phyloP scores from a whole-genome alignment of 331 rosid genomes.

The Pyracantha coccinea region DNA sequence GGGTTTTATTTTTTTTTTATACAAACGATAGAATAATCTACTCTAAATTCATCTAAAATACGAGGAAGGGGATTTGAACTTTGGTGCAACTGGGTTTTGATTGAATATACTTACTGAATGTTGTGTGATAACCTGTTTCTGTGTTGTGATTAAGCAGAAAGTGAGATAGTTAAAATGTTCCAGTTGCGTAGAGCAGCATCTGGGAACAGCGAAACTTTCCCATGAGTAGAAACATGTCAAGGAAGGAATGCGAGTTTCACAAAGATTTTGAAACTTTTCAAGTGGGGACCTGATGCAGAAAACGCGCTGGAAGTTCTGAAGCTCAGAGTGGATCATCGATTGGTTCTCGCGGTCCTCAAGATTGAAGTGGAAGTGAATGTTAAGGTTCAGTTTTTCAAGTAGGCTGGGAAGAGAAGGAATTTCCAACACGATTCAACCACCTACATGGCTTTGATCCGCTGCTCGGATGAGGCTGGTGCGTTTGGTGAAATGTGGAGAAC shows the following conservation, averaged over 20 bases:
- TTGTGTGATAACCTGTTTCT: slow-evolving; percentile 10
- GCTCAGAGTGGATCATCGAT: slow-evolving; percentile 66
- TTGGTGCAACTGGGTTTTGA: not conserved
- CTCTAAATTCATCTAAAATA: no score
- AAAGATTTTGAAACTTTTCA: slow-evolving; percentile 80
- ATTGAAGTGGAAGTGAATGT: slow-evolving; percentile 69
- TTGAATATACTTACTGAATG: not conserved
- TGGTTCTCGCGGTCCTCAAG: slow-evolving; percentile 69
- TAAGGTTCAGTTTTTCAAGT: slow-evolving; percentile 74
- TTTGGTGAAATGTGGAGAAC: slow-evolving; percentile 79
- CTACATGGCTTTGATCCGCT: slow-evolving; percentile 62
- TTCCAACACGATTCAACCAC: slow-evolving; percentile 67
- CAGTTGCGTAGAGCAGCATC: slow-evolving; percentile 31
- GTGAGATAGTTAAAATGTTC: slow-evolving; percentile 75
- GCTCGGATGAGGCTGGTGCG: slow-evolving; percentile 59
- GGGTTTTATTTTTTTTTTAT: no score
- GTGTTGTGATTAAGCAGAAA: slow-evolving; percentile 48
- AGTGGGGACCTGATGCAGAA: slow-evolving; percentile 97
- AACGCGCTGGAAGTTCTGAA: slow-evolving; percentile 84
- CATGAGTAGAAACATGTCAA: slow-evolving; percentile 20
- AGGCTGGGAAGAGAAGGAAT: slow-evolving; percentile 75
- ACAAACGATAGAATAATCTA: no score
- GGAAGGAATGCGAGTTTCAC: slow-evolving; percentile 73
- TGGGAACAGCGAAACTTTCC: slow-evolving; percentile 24
- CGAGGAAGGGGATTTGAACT: no score